Conservation (phyloP, 345 rosid genomes). For the Salix brachista region DNA sequence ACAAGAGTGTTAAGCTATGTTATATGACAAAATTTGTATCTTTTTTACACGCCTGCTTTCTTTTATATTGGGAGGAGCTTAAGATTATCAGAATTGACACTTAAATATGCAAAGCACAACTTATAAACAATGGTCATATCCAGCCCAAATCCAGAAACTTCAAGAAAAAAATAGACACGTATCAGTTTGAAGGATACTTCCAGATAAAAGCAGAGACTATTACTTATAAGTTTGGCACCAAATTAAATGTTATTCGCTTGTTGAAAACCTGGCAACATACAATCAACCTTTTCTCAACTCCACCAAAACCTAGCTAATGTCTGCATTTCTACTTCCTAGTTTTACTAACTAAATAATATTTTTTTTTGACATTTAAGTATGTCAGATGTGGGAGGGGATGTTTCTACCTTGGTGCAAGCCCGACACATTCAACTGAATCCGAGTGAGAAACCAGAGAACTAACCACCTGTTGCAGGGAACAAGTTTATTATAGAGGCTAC, state of each 20-base stretch:
- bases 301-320: neutral
- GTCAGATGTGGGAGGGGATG: no score
- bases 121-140: neutral
- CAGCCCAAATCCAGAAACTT: neutral
- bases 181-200: neutral
- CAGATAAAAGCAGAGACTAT: neutral
- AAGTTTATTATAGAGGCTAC: conserved; percentile 6
- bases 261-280: neutral
- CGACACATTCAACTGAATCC: conserved; percentile 70
- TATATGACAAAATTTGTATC: neutral
- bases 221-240: neutral
- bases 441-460: conserved; percentile 58
- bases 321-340: no score
- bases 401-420: conserved; percentile 58
- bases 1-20: neutral
- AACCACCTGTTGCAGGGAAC: conserved; percentile 56
- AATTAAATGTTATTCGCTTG: neutral
- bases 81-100: neutral
- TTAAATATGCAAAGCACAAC: neutral
- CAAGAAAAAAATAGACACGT: neutral
- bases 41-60: neutral
- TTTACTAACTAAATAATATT: neutral
- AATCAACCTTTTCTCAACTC: neutral
- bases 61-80: neutral
- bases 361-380: neutral